Percentiles rank a stretch among this genome's conserved stretches.
Conservation (phyloP, 129 eudicot genomes). For the Logfia minima region DNA sequence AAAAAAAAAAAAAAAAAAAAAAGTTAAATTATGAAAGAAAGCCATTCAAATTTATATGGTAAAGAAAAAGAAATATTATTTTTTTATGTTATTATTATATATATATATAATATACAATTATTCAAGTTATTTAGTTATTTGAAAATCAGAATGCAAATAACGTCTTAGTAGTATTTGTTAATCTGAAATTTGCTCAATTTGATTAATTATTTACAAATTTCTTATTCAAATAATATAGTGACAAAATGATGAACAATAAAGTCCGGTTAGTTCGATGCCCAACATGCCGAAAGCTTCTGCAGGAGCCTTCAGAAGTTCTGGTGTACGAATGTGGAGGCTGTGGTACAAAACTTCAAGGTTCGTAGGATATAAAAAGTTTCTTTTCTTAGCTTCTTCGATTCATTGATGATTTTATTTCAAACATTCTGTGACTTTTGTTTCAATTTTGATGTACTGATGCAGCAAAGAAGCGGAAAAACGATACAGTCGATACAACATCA, state of each 20-base stretch:
- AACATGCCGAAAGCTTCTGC: conserved; percentile 49
- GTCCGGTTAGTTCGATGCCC: conserved; percentile 67
- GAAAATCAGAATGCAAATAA: background rate
- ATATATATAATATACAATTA: no score
- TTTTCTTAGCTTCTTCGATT: background rate
- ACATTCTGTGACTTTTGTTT: background rate
- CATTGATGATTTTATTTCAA: background rate
- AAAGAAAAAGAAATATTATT: no score
- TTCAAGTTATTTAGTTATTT: background rate
- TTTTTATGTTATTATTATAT: no score
- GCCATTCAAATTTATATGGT: no score
- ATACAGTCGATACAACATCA: conserved; percentile 14
- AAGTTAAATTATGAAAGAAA: background rate
- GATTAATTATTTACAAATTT: conserved; percentile 16
- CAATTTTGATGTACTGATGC: conserved; percentile 25
- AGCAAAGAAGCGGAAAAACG: conserved; percentile 56
- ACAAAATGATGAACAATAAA: conserved; percentile 23
- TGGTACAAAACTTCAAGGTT: conserved; percentile 61
- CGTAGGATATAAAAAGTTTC: background rate
- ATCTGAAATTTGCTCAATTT: conserved; percentile 20
- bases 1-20: no score
- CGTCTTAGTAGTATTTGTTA: background rate
- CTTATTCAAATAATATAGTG: conserved; percentile 17
- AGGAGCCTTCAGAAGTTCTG: conserved; percentile 47
- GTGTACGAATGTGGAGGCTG: conserved; percentile 73